A percentile compares a stretch with the other conserved stretches of the same genome.
These are phyloP conservation scores for Acer negundo DNA, from an alignment of 345 rosid species.

Conservation along the genomic window DNA sequence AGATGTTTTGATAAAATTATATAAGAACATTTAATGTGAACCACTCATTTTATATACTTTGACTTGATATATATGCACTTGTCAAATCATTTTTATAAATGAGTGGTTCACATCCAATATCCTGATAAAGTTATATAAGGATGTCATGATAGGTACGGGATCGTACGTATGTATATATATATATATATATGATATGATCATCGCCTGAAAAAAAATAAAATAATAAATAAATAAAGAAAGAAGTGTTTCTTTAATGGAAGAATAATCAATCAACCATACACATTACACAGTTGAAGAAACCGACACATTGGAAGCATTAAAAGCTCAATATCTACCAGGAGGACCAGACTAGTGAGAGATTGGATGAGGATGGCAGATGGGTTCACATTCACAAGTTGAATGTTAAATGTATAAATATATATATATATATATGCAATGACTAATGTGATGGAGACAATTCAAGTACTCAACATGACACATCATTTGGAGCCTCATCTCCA, in stretches of 20 bases:
- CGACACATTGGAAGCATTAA: constrained; percentile 2
- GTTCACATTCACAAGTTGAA: neutral
- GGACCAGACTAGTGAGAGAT: neutral
- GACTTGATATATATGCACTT: too few species aligned
- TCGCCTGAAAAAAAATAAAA: neutral
- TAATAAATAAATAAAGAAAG: too few species aligned
- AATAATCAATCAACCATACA: neutral
- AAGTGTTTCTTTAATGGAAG: neutral
- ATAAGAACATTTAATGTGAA: too few species aligned
- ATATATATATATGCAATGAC: neutral
- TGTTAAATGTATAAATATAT: neutral
- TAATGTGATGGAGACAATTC: neutral
- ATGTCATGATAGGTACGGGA: too few species aligned
- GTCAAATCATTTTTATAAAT: too few species aligned
- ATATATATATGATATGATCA: too few species aligned
- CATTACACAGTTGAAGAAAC: neutral
- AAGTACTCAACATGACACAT: neutral
- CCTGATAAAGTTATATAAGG: too few species aligned
- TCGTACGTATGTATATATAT: too few species aligned
- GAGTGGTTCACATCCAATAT: too few species aligned
- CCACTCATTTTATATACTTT: too few species aligned
- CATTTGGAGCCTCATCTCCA: neutral
- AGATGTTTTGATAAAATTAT: too few species aligned
- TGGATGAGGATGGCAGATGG: neutral
- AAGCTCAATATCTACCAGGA: constrained; percentile 2